phyloP scores from a whole-genome alignment of 257 asterid genomes.

The Galeopsis tetrahit region DNA sequence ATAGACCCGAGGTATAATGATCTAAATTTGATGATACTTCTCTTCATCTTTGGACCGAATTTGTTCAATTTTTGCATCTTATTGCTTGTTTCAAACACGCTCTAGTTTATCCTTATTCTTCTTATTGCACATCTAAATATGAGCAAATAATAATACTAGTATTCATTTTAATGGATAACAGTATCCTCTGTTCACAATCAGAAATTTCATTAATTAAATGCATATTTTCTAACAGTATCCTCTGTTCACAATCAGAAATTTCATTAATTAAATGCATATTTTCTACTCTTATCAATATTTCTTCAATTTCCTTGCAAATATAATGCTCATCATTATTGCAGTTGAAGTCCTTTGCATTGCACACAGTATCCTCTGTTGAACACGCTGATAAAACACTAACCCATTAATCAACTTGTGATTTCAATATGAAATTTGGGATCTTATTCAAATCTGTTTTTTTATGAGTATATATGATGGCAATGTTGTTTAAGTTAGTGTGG shows the following conservation, averaged over 20 bases:
- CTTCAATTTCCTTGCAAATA: no score
- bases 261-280: no score
- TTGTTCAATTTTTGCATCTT: neutral
- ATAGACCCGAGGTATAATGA: neutral
- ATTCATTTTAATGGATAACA: no score
- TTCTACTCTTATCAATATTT: no score
- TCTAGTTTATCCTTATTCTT: neutral
- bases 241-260: no score
- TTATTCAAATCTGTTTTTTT: neutral
- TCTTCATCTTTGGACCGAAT: neutral
- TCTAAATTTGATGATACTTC: neutral
- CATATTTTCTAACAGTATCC: no score
- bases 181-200: no score
- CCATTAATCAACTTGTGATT: neutral
- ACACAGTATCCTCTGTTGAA: neutral
- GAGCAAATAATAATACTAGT: no score
- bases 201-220: no score
- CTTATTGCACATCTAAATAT: no score
- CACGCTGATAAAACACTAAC: neutral
- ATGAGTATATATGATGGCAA: neutral
- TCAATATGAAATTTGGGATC: neutral
- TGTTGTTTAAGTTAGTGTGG: neutral
- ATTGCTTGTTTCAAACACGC: neutral
- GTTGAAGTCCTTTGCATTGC: neutral
- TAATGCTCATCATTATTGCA: neutral